Base-by-base conservation (phyloP, 352 stramenopile genomes). In the Phytophthora litchii region DNA sequence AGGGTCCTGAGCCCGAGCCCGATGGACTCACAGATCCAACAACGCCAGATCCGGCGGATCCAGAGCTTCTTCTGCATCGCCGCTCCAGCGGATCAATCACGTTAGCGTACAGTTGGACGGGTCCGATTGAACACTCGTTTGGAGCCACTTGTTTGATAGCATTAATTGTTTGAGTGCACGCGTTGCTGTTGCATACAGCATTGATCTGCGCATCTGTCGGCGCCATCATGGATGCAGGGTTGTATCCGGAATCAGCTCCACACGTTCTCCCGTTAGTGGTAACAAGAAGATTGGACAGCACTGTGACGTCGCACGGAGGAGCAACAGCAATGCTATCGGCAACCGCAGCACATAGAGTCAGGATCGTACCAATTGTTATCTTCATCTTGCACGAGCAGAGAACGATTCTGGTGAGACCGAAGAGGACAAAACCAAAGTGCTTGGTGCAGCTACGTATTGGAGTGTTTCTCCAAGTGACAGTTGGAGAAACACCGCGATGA, bases 191-290 rank as follows among this genome's bases (percentile, higher is more conserved):
- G 58, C 75, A 84, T 14, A 80, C 55, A 25, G 56, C 53, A 23
- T 17, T 48, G 25, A 80, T 48, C 16, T 74, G 65, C 5, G 54
- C 57, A 14, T 73, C 38, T 12, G 51, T 72, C 9, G 70, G 45
- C n/a, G 53, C 21, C 2, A 43, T 32, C 44, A 73, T 61, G 11
- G 69, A 76, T 14, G 63, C 37, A 23, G 70, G 60, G 17, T 62
- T 67, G 60, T 82, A 81, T 20, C 69, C 66, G 0, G 69, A 64
- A 3, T 76, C 54, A 29, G 27, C 21, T 2, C 51, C 46, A 60
- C 75, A 84, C 16, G 46, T 67, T 32, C 32, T 64, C 45, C 70
- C 68, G 32, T 68, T 58, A 42, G 27, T 23, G 55, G 49, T 55
- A 19, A 42, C 36, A 17, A 79, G 44, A 35, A 84, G 49, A 3